Base-by-base conservation (phyloP, 2,329 filamentous ascomycete genomes). In the Paecilomyces formosus region DNA sequence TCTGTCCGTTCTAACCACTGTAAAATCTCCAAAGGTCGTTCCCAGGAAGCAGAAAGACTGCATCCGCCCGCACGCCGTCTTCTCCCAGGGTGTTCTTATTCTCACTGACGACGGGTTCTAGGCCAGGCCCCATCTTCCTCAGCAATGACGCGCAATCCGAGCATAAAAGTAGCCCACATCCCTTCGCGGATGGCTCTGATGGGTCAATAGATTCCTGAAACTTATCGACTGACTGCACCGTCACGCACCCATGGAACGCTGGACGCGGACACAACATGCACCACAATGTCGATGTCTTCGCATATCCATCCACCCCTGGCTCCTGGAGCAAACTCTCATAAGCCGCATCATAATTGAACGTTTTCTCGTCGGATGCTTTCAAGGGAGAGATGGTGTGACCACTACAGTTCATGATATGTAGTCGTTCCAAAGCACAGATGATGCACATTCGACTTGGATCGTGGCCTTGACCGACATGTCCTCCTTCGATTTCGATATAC, bases 251-350 rank as follows among this genome's bases (percentile, higher is more conserved):
- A 39, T 71, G 74, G 2, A 68, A 68, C 0, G 76, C 78, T 1
- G 74, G 70, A 11, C 65, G 65, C 2, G 71, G 70, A 55, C 78
- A 80, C 1, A 81, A 54, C 3, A 67, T 67, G 61, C 78, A 80
- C 72, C 74, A 79, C 5, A 62, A n/a, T 5, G 39, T 18, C 15
- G 15, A 9, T 8, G 39, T 45, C 15, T 45, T 45, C 15, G n/a
- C 39, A 3, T 45, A 15, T 45, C 39, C 15, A 45, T 45, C 18
- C 18, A 6, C 15, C 3, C 39, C 39, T 18, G 39, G 39, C 39
- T 45, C 39, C 15, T 45, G 39, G n/a, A 45, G n/a, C 28, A 72
- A 57, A 33, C 63, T 65, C 5, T 61, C 31, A 49, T 68, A 68
- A 0, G 74, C 73, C 1, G 58, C 62, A 2, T 58, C 57, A 3